Conservation (phyloP, 257 asterid species). For the Ocimum tenuiflorum region DNA sequence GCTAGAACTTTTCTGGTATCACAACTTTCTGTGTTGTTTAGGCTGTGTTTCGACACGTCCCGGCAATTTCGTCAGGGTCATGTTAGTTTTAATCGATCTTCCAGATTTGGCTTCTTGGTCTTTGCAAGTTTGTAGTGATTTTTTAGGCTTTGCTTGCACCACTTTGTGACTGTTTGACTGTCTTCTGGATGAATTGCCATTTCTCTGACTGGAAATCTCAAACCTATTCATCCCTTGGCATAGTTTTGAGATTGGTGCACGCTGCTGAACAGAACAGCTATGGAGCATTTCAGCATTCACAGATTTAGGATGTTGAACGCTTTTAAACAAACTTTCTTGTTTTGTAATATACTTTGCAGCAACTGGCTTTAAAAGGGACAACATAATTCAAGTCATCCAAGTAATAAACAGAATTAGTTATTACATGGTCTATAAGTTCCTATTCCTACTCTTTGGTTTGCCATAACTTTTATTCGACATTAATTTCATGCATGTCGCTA, state of each 20-base stretch:
- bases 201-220: slow-evolving; percentile 60
- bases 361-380: slow-evolving; percentile 60
- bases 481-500: too few species aligned
- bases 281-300: slow-evolving; percentile 31
- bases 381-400: too few species aligned
- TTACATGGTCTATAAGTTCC: too few species aligned
- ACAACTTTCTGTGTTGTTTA: slow-evolving; percentile 6
- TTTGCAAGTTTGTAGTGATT: too few species aligned
- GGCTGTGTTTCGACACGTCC: too few species aligned
- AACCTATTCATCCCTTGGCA: slow-evolving; percentile 65
- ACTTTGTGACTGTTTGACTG: slow-evolving; percentile 27
- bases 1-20: not conserved
- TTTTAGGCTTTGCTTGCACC: slow-evolving; percentile 26
- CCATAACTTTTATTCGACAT: too few species aligned
- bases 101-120: slow-evolving; percentile 32
- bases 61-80: too few species aligned
- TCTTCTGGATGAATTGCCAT: slow-evolving; percentile 25
- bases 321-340: slow-evolving; percentile 56
- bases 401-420: too few species aligned
- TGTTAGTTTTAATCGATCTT: too few species aligned
- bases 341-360: slow-evolving; percentile 89
- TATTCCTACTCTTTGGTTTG: too few species aligned
- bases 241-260: slow-evolving; percentile 50
- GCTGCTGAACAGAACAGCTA: slow-evolving; percentile 44
- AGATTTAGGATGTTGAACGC: slow-evolving; percentile 61